Base-by-base conservation (phyloP, 371 early-diverging fungal genomes). In the Saksenaea vasiformis region DNA sequence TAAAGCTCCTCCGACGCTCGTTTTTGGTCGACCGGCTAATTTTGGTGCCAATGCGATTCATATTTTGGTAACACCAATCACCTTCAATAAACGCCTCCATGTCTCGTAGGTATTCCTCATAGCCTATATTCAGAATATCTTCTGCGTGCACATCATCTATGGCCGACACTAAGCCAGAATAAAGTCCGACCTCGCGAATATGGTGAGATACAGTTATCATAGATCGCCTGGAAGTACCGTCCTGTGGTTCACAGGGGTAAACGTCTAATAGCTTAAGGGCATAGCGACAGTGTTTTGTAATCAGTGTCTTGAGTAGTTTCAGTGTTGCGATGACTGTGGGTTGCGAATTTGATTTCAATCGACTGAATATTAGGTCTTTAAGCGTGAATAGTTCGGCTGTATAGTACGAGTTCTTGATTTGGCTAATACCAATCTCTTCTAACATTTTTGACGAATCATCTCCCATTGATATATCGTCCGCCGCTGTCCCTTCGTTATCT, bases 301-400 rank as follows among this genome's bases (percentile, higher is more conserved):
- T 85, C 11, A 95, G 64, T 0, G 90, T 87, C 22, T 89, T 87
- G 37, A 96, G 79, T 13, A 98, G 74, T 63, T 90, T 91, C 27
- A 96, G 77, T 0, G 95, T 91, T 3, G 92, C 90, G 57, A 92
- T 90, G 8, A 95, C 93, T 0, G 92, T 87, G 3, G 90, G 82
- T 43, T 85, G 86, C 0, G 91, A 91, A 10, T 82, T 85, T 2
- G 90, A 90, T 65, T 90, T 84, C 35, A 93, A 81, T 22, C 91
- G 86, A 11, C 87, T 86, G 61, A 92, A 87, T 17, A 93, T 86
- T 22, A 93, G 72, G 59, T 93, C 92, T 67, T 90, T 88, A 43
- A 93, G 81, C 1, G 89, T 93, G 64, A 91, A 91, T 3, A 80
- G 87, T 63, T 77, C 89, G 34, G 65, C 67, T 9, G 81, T 81